Evolutionary conservation across 2,329 filamentous ascomycete species (phyloP), one percentile per base, ranked within the genome.

Genomic region (Fusarium caatingaense): DNA sequence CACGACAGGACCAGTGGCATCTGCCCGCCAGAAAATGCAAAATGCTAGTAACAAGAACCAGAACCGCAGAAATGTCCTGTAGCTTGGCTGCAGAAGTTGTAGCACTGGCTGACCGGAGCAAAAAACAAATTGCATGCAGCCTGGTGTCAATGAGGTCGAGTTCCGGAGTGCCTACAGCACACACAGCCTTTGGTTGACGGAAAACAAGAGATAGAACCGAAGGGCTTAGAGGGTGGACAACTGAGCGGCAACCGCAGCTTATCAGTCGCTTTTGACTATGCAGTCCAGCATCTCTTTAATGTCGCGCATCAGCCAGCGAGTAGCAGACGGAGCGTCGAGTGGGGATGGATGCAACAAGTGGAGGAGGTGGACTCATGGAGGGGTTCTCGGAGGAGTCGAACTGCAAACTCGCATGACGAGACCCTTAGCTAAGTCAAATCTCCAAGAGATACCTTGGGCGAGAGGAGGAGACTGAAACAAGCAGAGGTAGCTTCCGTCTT

Each of bases 221-320:
- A 70, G 64, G 66, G 72, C 66, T 68, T 55, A 71, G 60, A 66
- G 68, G 60, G 66, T 71, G 66, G 65, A 64, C 63, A 69, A 57
- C 66, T 71, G 69, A 71, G 73, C 69, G 73, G 69, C 73, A 75
- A 64, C 71, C 54, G 67, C 70, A 74, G 69, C 73, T 74, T 75
- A 75, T 75, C 73, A 75, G 73, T 75, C 56, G 65, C 68, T 72
- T 68, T 64, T 63, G 61, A 60, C 60, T 62, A 67, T 74, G 62
- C 63, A 71, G 62, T 54, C 67, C 64, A 67, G 66, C 72, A 63
- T 69, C 57, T 69, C 61, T 71, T 71, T 66, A 66, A 71, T 71
- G 68, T 71, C 68, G 68, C 68, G 68, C 68, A 71, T 72, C 57
- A 62, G 49, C 68, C 60, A 72, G 60, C 68, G 68, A 72, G 69